Evolutionary conservation across 495 filamentous ascomycete species (phyloP), one percentile per base, ranked within the genome.

Genomic region (Lophium mytilinum): DNA sequence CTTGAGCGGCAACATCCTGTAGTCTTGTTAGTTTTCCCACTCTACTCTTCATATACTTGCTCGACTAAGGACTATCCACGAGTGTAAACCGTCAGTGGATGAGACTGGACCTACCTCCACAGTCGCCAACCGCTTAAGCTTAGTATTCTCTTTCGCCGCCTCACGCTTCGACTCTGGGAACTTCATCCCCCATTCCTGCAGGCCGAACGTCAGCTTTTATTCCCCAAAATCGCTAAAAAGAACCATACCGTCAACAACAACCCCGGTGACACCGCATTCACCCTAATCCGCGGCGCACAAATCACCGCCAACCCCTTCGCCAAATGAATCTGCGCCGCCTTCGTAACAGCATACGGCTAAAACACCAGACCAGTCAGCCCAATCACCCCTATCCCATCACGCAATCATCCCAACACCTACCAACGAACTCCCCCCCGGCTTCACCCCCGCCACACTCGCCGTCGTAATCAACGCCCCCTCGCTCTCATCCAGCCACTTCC

Each of bases 281-380:
- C 79, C 37, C 79, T 63, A 6, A 83, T 75, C 55, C 72, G 75
- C 15, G 79, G 77, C 4, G 73, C 71, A 0, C 75, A 71, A 53
- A 79, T 77, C 7, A 72, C 62, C 2, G 79, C 78, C 35, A 81
- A 60, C 15, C 68, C 69, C 60, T 81, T 82, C 36, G 69, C 66
- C 0, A 83, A 65, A 63, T 83, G 80, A 11, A 83, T 76, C 50
- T 80, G 77, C 7, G 79, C 80, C 1, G 79, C 79, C 51, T 82
- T 83, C 19, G 76, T 78, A 3, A 79, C 76, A 11, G 75, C 63
- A 58, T 80, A 81, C 8, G 64, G 57, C 47, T 43, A 24, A n/a
- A n/a, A n/a, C 50, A 53, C 8, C 12, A 41, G 3, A 52, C 19
- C 36, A 35, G 9, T 50, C 35, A 52, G 19, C 18, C n/a, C 35